Evolutionary conservation across 2,329 filamentous ascomycete genomes (phyloP).

Genomic region (Endoconidiophora polonica): DNA sequence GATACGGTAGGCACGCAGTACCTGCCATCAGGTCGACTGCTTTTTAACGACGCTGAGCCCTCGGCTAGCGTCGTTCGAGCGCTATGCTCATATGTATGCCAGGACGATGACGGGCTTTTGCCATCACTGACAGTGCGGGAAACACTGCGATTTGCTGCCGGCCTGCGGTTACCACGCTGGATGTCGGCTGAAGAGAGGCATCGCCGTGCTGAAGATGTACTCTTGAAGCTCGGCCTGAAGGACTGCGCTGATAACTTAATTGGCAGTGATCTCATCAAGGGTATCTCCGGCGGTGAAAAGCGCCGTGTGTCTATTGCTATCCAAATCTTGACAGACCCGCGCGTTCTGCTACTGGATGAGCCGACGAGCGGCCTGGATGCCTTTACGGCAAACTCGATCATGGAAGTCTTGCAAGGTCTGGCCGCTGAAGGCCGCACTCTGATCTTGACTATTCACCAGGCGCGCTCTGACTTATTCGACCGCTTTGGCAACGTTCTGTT

Average conservation of each 20-base stretch:
- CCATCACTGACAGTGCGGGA: slow-evolving; percentile 62
- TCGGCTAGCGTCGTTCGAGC: slow-evolving; percentile 53
- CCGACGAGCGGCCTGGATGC: slow-evolving; percentile 63
- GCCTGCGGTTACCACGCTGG: slow-evolving; percentile 51
- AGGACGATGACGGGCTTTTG: slow-evolving; percentile 60
- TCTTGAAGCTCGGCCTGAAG: slow-evolving; percentile 60
- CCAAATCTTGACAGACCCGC: slow-evolving; percentile 60
- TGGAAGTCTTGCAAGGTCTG: slow-evolving; percentile 54
- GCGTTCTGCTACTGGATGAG: slow-evolving; percentile 57
- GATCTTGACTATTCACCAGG: slow-evolving; percentile 64
- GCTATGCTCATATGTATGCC: slow-evolving; percentile 60
- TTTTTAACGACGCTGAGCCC: slow-evolving; percentile 53
- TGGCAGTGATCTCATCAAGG: slow-evolving; percentile 56
- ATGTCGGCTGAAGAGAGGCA: slow-evolving; percentile 54
- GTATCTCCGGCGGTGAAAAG: slow-evolving; percentile 67
- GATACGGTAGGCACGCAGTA: slow-evolving; percentile 47
- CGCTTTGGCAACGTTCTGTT: slow-evolving; percentile 58
- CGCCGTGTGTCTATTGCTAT: slow-evolving; percentile 62
- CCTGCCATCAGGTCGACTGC: slow-evolving; percentile 41
- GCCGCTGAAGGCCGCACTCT: slow-evolving; percentile 58
- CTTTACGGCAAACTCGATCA: slow-evolving; percentile 61
- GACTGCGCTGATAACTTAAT: slow-evolving; percentile 63
- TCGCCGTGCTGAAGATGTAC: slow-evolving; percentile 50
- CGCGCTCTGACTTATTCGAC: slow-evolving; percentile 53
- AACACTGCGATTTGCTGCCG: slow-evolving; percentile 54